Base-by-base conservation (phyloP, 2,329 filamentous ascomycete genomes). In the Volutella citrinella region DNA sequence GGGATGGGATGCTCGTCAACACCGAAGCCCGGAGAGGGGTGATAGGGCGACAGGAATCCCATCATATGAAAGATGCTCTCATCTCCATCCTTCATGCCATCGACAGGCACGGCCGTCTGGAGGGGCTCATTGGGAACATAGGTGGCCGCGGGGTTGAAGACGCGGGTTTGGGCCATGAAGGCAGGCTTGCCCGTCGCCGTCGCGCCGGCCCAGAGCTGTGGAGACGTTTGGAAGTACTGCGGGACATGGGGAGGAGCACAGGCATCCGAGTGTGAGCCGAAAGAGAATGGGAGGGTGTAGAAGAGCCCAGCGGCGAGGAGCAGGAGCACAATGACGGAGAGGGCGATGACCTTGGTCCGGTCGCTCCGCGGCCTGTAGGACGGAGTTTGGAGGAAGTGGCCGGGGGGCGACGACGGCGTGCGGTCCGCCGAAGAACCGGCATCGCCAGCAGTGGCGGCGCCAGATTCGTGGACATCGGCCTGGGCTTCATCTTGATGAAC, bases 1-100 rank as follows among this genome's bases (percentile, higher is more conserved):
- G 83, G 84, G 12, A 87, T 57, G 4, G 82, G 69, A 48, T 82
- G 84, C 59, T 90, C 85, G 12, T 82, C 66, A 1, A 86, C 82
- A 4, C 85, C 85, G 44, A 88, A 89, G 2, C 85, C 85, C 0
- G 82, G 76, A 35, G 82, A 80, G 0, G 83, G 79, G 41, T 76
- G 76, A 57, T 88, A 89, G 5, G 84, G 82, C 23, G 78, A 79
- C 19, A 88, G 59, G 37, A 51, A 69, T 30, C 81, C 85, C 69
- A 86, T 81, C 52, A 81, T 67, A 42, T 80, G 70, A 59, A 87
- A 88, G 48, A 88, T 84, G 59, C 77, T 84, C 45, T 71, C 64
- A 50, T 81, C 75, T 18, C 72, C 63, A 3, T 61, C 59, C 29
- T 70, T 70, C 61, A 69, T 68, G 17, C 81, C 82, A 32, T 70